A percentile compares a stretch with the other conserved stretches of the same genome.
These are phyloP conservation scores for Neoscytalidium dimidiatum DNA, from an alignment of 2,329 filamentous ascomycete genomes.

Conservation along the genomic window DNA sequence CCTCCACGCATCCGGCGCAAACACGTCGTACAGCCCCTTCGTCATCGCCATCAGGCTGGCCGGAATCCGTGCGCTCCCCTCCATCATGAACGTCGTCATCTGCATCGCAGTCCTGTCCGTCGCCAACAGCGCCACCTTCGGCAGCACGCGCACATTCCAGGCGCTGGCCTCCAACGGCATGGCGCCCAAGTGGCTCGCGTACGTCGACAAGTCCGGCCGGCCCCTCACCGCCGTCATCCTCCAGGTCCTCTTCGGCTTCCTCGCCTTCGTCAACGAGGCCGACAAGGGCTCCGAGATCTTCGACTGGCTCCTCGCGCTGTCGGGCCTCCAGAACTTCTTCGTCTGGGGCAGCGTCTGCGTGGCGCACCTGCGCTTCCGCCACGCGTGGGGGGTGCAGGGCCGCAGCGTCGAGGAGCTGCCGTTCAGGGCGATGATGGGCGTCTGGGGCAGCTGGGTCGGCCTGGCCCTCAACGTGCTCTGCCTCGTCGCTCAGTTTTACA, in stretches of 20 bases:
- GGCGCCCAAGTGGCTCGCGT: slow-evolving; percentile 59
- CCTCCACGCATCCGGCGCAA: slow-evolving; percentile 57
- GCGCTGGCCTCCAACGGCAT: slow-evolving; percentile 78
- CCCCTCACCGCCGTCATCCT: slow-evolving; percentile 60
- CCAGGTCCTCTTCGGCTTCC: slow-evolving; percentile 60
- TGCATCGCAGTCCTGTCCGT: slow-evolving; percentile 88
- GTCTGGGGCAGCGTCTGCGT: slow-evolving; percentile 85
- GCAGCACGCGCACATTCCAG: slow-evolving; percentile 84
- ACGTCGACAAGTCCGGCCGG: slow-evolving; percentile 73
- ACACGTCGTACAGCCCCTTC: slow-evolving; percentile 81
- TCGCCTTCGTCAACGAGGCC: slow-evolving; percentile 69
- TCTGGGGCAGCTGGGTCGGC: slow-evolving; percentile 43
- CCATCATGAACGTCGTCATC: slow-evolving; percentile 91
- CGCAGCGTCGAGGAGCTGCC: slow-evolving; percentile 46
- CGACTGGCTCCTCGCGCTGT: slow-evolving; percentile 77
- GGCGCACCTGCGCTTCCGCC: slow-evolving; percentile 86
- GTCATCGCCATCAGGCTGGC: slow-evolving; percentile 89
- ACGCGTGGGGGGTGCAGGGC: slow-evolving; percentile 41
- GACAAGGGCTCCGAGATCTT: slow-evolving; percentile 73
- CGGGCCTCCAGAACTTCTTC: slow-evolving; percentile 72
- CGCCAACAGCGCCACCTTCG: slow-evolving; percentile 89
- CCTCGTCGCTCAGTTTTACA: slow-evolving; percentile 38
- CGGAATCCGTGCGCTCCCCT: slow-evolving; percentile 77
- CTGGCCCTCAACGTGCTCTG: slow-evolving; percentile 41
- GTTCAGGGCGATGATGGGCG: slow-evolving; percentile 43